Conservation (phyloP, 805 yeast genomes). For the Priceomyces fermenticarens region DNA sequence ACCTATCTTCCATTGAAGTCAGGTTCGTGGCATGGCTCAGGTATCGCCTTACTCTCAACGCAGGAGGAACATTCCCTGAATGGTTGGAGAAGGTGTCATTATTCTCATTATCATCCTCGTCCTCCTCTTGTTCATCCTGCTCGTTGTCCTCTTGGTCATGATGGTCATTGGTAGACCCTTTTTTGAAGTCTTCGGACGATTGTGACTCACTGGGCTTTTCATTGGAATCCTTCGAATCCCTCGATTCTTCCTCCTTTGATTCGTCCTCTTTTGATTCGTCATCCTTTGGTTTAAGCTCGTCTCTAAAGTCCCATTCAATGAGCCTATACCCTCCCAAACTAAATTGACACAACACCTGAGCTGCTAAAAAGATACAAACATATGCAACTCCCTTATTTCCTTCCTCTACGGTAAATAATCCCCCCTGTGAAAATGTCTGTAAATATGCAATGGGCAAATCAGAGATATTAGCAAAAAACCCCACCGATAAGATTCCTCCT, state of each 20-base stretch:
- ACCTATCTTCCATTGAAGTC: too few relatives aligned
- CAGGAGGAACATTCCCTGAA: too few relatives aligned
- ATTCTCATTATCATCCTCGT: not conserved
- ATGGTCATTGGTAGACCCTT: not conserved
- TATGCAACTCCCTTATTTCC: slow-evolving; percentile 80
- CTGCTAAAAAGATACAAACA: slow-evolving; percentile 70
- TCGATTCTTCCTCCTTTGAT: too few relatives aligned
- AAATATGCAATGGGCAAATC: slow-evolving; percentile 85
- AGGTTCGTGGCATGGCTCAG: too few relatives aligned
- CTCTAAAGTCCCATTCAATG: slow-evolving; percentile 66
- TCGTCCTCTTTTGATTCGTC: slow-evolving; percentile 2
- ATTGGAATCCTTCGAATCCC: not conserved
- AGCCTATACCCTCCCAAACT: slow-evolving; percentile 72
- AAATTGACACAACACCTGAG: slow-evolving; percentile 67
- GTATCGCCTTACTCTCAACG: too few relatives aligned
- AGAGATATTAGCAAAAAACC: slow-evolving; percentile 73
- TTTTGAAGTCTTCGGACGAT: too few relatives aligned
- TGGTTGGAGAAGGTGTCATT: not conserved
- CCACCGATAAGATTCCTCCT: slow-evolving; percentile 72
- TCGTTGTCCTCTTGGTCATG: not conserved
- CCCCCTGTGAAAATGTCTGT: slow-evolving; percentile 66
- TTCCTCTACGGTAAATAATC: slow-evolving; percentile 53
- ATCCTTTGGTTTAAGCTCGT: slow-evolving; percentile 18
- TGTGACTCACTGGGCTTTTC: too few relatives aligned
- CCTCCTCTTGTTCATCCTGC: not conserved